Base-by-base conservation (phyloP, 1,139 yeast species). In the Yamadazyma conglobata region DNA sequence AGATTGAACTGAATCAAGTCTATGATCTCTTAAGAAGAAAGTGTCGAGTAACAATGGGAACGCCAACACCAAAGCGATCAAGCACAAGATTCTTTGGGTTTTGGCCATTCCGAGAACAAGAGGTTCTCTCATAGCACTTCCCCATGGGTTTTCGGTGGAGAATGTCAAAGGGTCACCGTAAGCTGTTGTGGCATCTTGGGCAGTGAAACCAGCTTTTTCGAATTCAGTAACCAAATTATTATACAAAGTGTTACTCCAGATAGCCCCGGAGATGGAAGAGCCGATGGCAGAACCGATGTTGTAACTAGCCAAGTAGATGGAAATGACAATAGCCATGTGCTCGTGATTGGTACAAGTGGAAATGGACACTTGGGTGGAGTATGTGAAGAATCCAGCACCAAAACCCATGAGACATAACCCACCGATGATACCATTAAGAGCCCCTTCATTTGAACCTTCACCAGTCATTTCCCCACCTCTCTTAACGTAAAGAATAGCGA, bases 361-460 rank as follows among this genome's bases (percentile, higher is more conserved):
- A 39, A 80, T 70, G 10, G 85, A 73, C 4, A 77, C 81, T 46
- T 75, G 83, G 11, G 78, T 69, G 18, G 85, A 73, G 49, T 79
- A 79, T 13, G 85, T 75, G 60, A 79, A 79, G 53, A 81, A 67
- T 7, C 85, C 83, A 28, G 85, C 82, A 45, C 87, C 86, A 32
- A 82, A 62, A 54, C 89, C 91, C 60, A 80, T 63, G 20, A 80
- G 50, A 46, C 79, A 73, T 44, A 77, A 65, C 15, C 79, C 74
- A 22, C 84, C 89, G 49, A 82, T 77, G 34, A 81, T 66, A 43
- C 89, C 89, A 22, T 60, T 41, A 35, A 65, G 37, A 38, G 48
- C 50, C 25, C 35, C 41, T 27, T 57, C 47, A 22, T 50, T 40
- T 20, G 74, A 49, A 17, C 62, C 64, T 20, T 74, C 49, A 19